A percentile compares a stretch with the other conserved stretches of the same genome.
These are phyloP conservation scores for Aspergillus vadensis DNA, from an alignment of 2,329 filamentous ascomycete genomes.

Conservation along the genomic window DNA sequence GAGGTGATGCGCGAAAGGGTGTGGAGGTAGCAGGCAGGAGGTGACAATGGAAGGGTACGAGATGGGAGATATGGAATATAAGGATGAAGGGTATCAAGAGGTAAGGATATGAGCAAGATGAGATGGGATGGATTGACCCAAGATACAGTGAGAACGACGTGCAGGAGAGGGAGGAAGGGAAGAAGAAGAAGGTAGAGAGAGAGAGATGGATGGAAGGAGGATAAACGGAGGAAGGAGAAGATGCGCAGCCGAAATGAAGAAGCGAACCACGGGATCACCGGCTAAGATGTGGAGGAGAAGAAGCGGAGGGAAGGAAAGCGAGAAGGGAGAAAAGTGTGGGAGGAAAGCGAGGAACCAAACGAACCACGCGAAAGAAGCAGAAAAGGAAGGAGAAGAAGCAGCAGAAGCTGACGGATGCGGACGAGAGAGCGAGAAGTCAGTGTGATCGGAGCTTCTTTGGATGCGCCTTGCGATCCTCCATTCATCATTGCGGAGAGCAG, in stretches of 20 bases:
- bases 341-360: constrained; percentile 11
- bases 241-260: constrained; percentile 1
- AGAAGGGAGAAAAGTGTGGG: constrained; percentile 14
- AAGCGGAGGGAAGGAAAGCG: constrained; percentile 17
- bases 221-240: neutral
- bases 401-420: constrained; percentile 21
- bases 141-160: constrained; percentile 19
- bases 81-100: constrained; percentile 13
- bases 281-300: constrained; percentile 11
- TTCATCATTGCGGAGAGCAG: constrained; percentile 22
- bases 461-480: constrained; percentile 10
- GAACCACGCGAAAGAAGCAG: constrained; percentile 9
- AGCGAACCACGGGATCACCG: constrained; percentile 6
- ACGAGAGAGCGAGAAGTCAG: constrained; percentile 6
- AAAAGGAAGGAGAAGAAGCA: constrained; percentile 15
- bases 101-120: constrained; percentile 8
- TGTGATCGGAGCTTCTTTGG: constrained; percentile 19
- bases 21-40: neutral
- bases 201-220: constrained; percentile 15
- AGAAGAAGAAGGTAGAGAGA: constrained; percentile 20
- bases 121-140: constrained; percentile 8
- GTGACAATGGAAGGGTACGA: constrained; percentile 5
- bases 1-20: constrained; percentile 1
- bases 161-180: constrained; percentile 16
- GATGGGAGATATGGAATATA: constrained; percentile 6